Base-by-base conservation (phyloP, 2,329 filamentous ascomycete species). In the Lachnum nothofagi region DNA sequence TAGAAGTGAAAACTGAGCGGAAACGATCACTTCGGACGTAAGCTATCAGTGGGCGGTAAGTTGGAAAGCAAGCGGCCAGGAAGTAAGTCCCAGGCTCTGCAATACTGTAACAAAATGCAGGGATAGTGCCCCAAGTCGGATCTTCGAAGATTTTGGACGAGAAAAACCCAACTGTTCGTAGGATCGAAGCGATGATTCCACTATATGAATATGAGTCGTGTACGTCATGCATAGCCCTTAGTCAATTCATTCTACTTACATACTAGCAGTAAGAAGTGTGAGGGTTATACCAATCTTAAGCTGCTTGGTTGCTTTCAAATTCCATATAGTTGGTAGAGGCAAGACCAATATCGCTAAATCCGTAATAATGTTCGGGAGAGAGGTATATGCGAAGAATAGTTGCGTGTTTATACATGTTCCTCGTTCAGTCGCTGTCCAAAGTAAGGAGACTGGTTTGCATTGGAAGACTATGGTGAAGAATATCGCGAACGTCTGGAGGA, bases 251-350 rank as follows among this genome's bases (percentile, higher is more conserved):
- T 24, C 3, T 12, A 45, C 43, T 45, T 29, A 39, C 43, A 45
- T 45, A 22, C 33, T 38, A 8, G 31, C 43, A 25, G 43, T 45
- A 14, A 45, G 16, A 20, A 45, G 14, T 17, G 43, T 45, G 14
- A 45, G 19, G 3, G 34, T 38, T 29, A 45, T 19, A 14, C 43
- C 33, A 5, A 45, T 5, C 16, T 45, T 45, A 4, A 38, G 22
- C n/a, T 38, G 34, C 14, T 25, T 16, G 23, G 12, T 39, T 39
- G 34, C 34, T 16, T 39, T 38, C 20, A 45, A 9, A 3, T 39
- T 25, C 43, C 43, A 45, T 45, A 45, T 45, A n/a, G 20, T 39
- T 16, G 34, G 43, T n/a, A 45, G 14, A 4, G 34, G 43, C 16
- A 45, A 39, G 4, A 39, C 22, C 20, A 45, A n/a, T 20, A 45